Conservation (phyloP, 495 filamentous ascomycete genomes). For the Aspergillus campestris region DNA sequence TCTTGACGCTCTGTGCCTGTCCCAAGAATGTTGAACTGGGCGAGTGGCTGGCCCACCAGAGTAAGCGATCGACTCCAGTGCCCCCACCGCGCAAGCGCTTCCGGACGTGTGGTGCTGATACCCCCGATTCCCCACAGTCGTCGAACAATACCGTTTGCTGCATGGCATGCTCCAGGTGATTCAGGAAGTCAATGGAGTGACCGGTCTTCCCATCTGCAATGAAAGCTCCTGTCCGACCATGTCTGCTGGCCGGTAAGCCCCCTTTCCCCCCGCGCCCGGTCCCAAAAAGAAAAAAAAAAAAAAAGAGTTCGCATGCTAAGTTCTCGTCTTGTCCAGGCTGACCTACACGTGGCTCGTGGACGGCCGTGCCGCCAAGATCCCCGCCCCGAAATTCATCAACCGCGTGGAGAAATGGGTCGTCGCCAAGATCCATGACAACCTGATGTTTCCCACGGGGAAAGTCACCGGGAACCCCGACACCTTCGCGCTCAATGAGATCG, state of each 20-base stretch:
- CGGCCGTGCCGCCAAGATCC: slow-evolving; percentile 51
- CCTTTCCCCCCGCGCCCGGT: no score
- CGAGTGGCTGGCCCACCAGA: slow-evolving; percentile 92
- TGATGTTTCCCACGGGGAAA: slow-evolving; percentile 77
- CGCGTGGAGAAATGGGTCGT: slow-evolving; percentile 91
- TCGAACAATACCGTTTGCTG: slow-evolving; percentile 82
- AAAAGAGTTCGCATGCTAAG: background rate
- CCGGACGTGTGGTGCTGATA: slow-evolving; percentile 10
- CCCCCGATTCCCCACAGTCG: slow-evolving; percentile 44
- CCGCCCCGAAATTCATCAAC: slow-evolving; percentile 79
- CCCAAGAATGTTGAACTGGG: slow-evolving; percentile 83
- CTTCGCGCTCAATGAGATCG: slow-evolving; percentile 51
- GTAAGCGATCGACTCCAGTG: slow-evolving; percentile 37
- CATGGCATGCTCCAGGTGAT: slow-evolving; percentile 77
- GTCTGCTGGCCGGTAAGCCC: slow-evolving; percentile 76
- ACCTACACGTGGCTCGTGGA: slow-evolving; percentile 79
- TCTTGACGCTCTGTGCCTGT: slow-evolving; percentile 85
- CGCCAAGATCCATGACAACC: slow-evolving; percentile 78
- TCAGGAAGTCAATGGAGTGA: slow-evolving; percentile 65
- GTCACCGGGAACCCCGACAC: slow-evolving; percentile 46
- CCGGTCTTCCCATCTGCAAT: slow-evolving; percentile 70
- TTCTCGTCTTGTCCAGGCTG: slow-evolving; percentile 43
- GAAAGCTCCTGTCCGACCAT: slow-evolving; percentile 75
- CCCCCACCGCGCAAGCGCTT: background rate
- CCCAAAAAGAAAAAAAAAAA: background rate